These are phyloP conservation scores for Lablab purpureus DNA, from an alignment of 306 rosid species.

Conservation along the genomic window DNA sequence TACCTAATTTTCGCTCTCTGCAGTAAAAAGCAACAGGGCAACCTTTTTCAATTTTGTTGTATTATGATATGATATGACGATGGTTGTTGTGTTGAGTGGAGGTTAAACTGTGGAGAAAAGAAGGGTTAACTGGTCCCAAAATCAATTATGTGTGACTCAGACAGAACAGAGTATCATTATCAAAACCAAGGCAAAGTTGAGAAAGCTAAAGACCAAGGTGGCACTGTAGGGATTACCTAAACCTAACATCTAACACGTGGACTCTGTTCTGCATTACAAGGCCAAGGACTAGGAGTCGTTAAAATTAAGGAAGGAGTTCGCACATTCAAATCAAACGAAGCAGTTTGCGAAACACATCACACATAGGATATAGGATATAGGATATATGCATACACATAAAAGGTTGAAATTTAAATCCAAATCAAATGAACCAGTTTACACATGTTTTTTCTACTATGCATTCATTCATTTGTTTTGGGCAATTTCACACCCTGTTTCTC, in stretches of 20 bases:
- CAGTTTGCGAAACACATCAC: background rate
- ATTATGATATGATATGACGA: too few species aligned
- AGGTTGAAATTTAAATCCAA: slow-evolving; percentile 15
- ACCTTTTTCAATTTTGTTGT: background rate
- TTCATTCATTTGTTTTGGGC: background rate
- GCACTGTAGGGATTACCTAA: background rate
- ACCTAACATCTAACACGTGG: slow-evolving; percentile 32
- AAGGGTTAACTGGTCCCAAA: background rate
- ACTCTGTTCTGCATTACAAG: too few species aligned
- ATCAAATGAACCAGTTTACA: background rate
- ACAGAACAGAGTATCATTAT: background rate
- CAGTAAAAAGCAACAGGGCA: background rate
- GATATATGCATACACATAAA: background rate
- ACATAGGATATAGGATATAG: too few species aligned
- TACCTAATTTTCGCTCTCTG: too few species aligned
- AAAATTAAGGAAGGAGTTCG: background rate
- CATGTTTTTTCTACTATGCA: background rate
- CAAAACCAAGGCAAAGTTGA: background rate
- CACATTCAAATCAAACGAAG: background rate
- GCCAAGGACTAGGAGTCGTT: background rate
- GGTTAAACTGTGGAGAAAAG: too few species aligned
- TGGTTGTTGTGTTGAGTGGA: background rate
- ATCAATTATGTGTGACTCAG: background rate
- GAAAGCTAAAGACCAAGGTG: background rate
- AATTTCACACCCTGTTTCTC: background rate